phyloP scores from a whole-genome alignment of 2,329 filamentous ascomycete genomes.

The Aspergillus neoniger region DNA sequence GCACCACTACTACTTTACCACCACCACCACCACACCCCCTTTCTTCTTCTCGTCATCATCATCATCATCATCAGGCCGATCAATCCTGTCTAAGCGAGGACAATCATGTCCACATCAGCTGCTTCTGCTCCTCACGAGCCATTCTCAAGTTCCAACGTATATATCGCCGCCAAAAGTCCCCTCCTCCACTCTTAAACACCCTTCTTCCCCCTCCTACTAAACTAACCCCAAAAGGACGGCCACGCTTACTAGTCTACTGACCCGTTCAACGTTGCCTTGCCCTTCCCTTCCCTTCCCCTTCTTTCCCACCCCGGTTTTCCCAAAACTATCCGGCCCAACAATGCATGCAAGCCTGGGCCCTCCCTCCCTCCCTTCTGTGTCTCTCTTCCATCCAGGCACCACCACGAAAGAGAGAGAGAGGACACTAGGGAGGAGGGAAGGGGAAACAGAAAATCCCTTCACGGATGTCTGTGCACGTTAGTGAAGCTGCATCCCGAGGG shows the following conservation, averaged over 20 bases:
- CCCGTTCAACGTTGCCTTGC: neutral
- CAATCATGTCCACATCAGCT: neutral
- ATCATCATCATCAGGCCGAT: neutral
- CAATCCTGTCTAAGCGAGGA: neutral
- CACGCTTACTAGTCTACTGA: neutral
- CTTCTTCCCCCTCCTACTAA: too few relatives aligned
- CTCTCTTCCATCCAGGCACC: neutral
- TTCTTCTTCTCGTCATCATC: neutral
- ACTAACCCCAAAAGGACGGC: too few relatives aligned
- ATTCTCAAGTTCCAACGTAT: too few relatives aligned
- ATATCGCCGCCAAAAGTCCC: too few relatives aligned
- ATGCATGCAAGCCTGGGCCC: neutral
- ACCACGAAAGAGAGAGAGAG: neutral
- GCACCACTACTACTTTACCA: neutral
- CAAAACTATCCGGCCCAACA: neutral
- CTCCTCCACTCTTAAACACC: neutral
- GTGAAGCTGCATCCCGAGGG: conserved; percentile 2
- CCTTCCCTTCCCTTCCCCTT: neutral
- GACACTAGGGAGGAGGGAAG: neutral
- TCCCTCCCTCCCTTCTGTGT: too few relatives aligned
- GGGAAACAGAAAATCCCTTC: neutral
- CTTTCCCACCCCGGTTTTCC: neutral
- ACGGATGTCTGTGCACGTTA: conserved; percentile 3
- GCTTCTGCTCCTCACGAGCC: neutral
- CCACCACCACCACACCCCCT: neutral